Base-by-base conservation (phyloP, 2,329 filamentous ascomycete species). In the Chrysoporthe cubensis region DNA sequence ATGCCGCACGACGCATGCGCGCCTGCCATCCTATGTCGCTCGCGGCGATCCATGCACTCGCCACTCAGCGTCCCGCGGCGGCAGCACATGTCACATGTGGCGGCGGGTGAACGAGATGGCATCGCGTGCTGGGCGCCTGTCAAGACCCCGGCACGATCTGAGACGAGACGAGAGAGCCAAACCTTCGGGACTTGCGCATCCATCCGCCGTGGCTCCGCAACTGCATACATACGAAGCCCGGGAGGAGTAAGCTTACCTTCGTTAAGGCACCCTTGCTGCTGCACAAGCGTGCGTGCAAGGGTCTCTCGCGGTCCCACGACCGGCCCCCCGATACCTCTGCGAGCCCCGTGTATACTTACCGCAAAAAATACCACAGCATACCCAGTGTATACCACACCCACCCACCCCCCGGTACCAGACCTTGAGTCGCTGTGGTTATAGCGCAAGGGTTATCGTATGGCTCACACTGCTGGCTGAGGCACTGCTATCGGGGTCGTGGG, bases 81-180 rank as follows among this genome's bases (percentile, higher is more conserved):
- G n/a, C 59, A 26, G 56, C 50, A 52, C 64, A 9, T 50, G 16
- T 50, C 2, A 34, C 14, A 14, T 16, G 37, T 40, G 37, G 37
- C 5, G 43, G 32, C 4, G 44, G 18, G 13, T 4, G 44, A 13
- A 46, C 18, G 21, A 46, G 48, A 57, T 37, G 37, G 40, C 26
- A 26, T 26, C 26, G 26, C 26, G 26, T 26, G 26, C 26, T 26
- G 44, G 56, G 56, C 46, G 58, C 54, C 64, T 46, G 60, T 21
- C 58, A 48, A 7, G 18, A 57, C 32, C 65, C 65, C 42, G 40
- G 65, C 50, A 43, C 48, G 46, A 40, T 56, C 65, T 66, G 65
- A 66, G 65, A 66, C 65, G 46, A 42, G 58, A 63, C 59, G 44
- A 54, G 43, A 54, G 48, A 48, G 65, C 65, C 65, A 62, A 54